Evolutionary conservation across 305 asterid species (phyloP).

Genomic region (Nicotiana rustica): DNA sequence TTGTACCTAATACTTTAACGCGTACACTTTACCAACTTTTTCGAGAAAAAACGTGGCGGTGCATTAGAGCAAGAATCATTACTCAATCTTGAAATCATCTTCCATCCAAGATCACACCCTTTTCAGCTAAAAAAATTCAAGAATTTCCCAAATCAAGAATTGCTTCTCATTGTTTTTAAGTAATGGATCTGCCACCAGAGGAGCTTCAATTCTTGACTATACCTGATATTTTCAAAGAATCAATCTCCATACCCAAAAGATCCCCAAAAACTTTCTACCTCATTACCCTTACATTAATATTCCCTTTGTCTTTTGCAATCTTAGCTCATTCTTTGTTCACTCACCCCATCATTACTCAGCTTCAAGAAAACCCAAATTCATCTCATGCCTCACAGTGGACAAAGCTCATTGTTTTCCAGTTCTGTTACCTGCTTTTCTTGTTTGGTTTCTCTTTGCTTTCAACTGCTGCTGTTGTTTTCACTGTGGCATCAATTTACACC

Average conservation of each 20-base stretch:
- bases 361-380: constrained; percentile 58
- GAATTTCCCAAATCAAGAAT: constrained; percentile 16
- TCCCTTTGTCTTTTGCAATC: constrained; percentile 94
- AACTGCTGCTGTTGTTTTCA: constrained; percentile 90
- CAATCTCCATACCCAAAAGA: constrained; percentile 79
- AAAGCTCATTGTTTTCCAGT: constrained; percentile 72
- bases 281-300: constrained; percentile 72
- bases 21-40: constrained; percentile 16
- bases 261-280: constrained; percentile 87
- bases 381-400: constrained; percentile 68
- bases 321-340: constrained; percentile 94
- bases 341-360: constrained; percentile 76
- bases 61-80: constrained; percentile 8
- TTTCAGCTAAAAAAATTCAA: not conserved
- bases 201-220: constrained; percentile 75
- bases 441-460: constrained; percentile 85
- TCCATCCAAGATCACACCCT: not conserved
- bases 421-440: constrained; percentile 78
- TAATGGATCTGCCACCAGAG: constrained; percentile 84
- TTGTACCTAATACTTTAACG: constrained; percentile 29
- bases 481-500: constrained; percentile 89
- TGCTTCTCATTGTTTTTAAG: not conserved
- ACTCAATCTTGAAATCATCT: not conserved
- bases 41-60: not conserved
- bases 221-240: constrained; percentile 70